Percentiles rank a stretch among this genome's conserved stretches.
Conservation (phyloP, 2,329 filamentous ascomycete genomes). For the Mollisia scopiformis region DNA sequence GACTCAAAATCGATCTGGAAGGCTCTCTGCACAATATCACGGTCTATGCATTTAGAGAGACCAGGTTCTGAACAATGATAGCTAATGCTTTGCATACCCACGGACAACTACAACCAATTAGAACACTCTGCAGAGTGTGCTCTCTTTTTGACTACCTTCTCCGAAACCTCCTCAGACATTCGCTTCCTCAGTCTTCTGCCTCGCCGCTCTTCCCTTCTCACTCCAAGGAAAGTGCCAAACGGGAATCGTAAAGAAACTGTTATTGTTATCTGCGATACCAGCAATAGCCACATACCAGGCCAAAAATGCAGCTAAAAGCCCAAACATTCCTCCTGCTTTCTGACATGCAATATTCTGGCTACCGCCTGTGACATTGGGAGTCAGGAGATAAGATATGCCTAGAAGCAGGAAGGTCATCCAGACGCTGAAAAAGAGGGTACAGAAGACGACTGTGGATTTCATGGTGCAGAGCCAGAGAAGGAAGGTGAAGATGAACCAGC, state of each 20-base stretch:
- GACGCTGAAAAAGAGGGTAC: slow-evolving; percentile 13
- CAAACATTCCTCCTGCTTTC: slow-evolving; percentile 54
- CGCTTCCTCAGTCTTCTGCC: not conserved
- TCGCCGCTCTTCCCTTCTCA: slow-evolving; percentile 18
- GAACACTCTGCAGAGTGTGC: no score
- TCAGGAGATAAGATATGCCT: not conserved
- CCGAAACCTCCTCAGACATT: not conserved
- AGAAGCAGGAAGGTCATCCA: slow-evolving; percentile 13
- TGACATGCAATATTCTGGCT: slow-evolving; percentile 6
- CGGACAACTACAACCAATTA: no score
- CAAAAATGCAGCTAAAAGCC: slow-evolving; percentile 53
- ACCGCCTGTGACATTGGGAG: not conserved
- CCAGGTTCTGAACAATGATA: no score
- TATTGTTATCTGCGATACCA: slow-evolving; percentile 56
- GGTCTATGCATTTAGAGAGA: no score
- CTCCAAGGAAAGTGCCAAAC: slow-evolving; percentile 34
- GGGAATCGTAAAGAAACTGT: slow-evolving; percentile 36
- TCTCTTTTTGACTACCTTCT: no score
- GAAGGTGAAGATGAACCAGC: slow-evolving; percentile 20
- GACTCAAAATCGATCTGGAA: no score
- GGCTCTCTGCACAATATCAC: no score
- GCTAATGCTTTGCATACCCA: no score
- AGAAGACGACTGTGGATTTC: slow-evolving; percentile 17
- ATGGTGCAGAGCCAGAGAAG: slow-evolving; percentile 14
- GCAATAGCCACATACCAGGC: slow-evolving; percentile 59